Evolutionary conservation across 108 stramenopile genomes (phyloP), one percentile per base, ranked within the genome.

Genomic region (Cylindrotheca closterium): DNA sequence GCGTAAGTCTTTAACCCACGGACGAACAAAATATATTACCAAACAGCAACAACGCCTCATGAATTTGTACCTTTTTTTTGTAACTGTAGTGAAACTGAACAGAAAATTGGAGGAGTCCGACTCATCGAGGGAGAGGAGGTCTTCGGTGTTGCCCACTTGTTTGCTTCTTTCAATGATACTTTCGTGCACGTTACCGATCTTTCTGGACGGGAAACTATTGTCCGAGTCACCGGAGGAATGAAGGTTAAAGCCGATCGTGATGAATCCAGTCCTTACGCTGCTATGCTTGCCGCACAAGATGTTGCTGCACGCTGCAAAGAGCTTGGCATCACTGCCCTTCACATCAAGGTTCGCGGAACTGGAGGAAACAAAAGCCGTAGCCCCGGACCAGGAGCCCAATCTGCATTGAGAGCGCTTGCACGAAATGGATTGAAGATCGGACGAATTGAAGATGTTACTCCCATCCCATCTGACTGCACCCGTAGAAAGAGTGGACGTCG

Each of bases 241-340:
- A 99, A 99, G 87, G 99, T 99, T 65, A 98, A 98, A 95, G 98
- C 98, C 21, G 99, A 99, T 70, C 94, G 98, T 57, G 99, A 99
- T 65, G 99, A 99, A 83, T 91, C 96, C 52, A 95, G 93, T 29
- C 99, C 99, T 17, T 99, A 99, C 84, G 99, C 99, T 58, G 98
- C 99, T 47, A 99, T 99, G 99, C 94, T 99, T 92, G 99, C 99
- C 86, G 99, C 99, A 33, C 97, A 98, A 82, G 99, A 99, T 63
- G 97, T 96, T 42, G 98, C 98, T 42, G 98, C 77, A 15, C 83
- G 83, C 28, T 94, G 91, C 79, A 97, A 95, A 75, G 97, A 98
- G 63, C 76, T 99, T 67, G 99, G 99, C 63, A 94, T 99, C 73
- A 99, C 98, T 19, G 98, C 99, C 45, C 83, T 99, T 58, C 99